Evolutionary conservation across 768 basidiomycete species (phyloP).

Genomic region (Sporobolomyces phaffii): DNA sequence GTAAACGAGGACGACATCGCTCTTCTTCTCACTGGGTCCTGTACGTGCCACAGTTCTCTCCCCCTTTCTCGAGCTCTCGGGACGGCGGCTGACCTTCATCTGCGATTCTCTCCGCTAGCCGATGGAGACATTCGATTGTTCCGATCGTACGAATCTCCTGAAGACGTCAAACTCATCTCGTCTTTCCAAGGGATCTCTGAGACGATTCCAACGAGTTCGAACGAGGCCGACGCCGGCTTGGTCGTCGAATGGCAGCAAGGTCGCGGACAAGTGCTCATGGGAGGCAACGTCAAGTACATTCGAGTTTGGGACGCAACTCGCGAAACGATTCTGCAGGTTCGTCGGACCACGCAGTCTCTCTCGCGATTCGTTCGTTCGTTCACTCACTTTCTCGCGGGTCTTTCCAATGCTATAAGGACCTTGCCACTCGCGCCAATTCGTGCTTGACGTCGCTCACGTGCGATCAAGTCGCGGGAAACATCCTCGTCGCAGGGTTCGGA

Average conservation of each 20-base stretch:
- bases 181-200: conserved; percentile 85
- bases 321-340: conserved; percentile 67
- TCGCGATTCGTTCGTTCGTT: too few species aligned
- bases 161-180: conserved; percentile 82
- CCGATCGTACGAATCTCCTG: conserved; percentile 76
- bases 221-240: conserved; percentile 73
- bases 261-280: conserved; percentile 74
- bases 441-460: conserved; percentile 79
- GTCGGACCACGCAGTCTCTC: too few species aligned
- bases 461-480: conserved; percentile 67
- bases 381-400: background rate
- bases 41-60: conserved; percentile 51
- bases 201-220: conserved; percentile 54
- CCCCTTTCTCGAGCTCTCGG: background rate
- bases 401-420: conserved; percentile 56
- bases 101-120: conserved; percentile 51
- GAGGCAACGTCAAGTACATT: conserved; percentile 82
- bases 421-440: conserved; percentile 82
- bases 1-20: conserved; percentile 95
- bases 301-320: conserved; percentile 93
- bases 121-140: conserved; percentile 88
- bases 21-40: conserved; percentile 77
- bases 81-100: background rate
- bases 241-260: conserved; percentile 91
- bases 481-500: conserved; percentile 83